Percentiles rank a stretch among this genome's conserved stretches.
Conservation (phyloP, 139 green algal genomes). For the Chlorella sp. region DNA sequence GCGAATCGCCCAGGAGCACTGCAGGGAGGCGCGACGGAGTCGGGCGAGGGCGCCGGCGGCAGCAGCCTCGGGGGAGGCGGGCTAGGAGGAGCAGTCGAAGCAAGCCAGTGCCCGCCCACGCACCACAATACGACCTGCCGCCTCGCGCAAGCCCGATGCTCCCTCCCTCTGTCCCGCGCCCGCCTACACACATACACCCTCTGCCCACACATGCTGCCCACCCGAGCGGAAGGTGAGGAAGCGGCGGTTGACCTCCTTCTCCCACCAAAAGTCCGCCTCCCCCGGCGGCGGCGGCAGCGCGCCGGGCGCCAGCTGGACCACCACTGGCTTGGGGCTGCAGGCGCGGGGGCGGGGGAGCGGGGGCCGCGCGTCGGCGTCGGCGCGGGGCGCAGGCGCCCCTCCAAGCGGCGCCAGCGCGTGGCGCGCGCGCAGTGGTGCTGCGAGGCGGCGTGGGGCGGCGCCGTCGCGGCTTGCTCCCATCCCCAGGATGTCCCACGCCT, state of each 20-base stretch:
- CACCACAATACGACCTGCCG: background rate
- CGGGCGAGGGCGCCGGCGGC: background rate
- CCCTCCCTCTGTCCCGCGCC: background rate
- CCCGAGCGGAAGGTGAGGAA: slow-evolving; percentile 43
- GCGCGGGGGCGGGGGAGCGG: background rate
- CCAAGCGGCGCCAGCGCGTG: background rate
- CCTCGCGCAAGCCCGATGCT: background rate
- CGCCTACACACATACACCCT: background rate
- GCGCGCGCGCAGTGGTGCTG: background rate
- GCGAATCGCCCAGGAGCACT: background rate
- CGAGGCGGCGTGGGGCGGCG: background rate
- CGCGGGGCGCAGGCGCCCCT: background rate
- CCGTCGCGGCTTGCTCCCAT: no score
- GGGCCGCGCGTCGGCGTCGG: background rate
- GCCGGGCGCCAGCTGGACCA: slow-evolving; percentile 22
- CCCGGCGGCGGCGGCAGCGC: slow-evolving; percentile 4
- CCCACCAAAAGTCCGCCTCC: slow-evolving; percentile 38
- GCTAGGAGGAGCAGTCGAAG: background rate
- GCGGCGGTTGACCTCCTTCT: slow-evolving; percentile 27
- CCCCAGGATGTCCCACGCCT: no score
- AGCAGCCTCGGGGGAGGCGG: background rate
- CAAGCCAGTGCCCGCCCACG: background rate
- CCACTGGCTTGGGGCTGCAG: slow-evolving; percentile 31
- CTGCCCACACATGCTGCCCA: background rate
- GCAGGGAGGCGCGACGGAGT: background rate